Percentiles rank a stretch among this genome's conserved stretches.
phyloP scores from a whole-genome alignment of 75 land plant genomes.

The Pinus albicaulis region DNA sequence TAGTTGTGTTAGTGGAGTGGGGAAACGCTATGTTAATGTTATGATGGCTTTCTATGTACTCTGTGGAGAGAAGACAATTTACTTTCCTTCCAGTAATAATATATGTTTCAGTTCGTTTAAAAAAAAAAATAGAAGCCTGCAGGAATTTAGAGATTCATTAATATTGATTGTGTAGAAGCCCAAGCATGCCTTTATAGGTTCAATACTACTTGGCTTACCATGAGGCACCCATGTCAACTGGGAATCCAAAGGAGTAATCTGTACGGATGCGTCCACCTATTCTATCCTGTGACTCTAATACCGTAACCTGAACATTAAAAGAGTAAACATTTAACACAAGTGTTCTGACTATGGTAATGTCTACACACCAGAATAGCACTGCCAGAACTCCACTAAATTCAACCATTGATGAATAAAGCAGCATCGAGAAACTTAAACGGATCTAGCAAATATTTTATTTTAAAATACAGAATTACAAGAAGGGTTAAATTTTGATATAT shows the following conservation, averaged over 20 bases:
- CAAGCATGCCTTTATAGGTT: neutral
- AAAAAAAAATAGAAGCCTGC: neutral
- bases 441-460: too few species aligned
- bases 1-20: neutral
- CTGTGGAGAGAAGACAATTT: too few species aligned
- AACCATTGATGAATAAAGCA: neutral
- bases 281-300: constrained; percentile 89
- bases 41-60: too few species aligned
- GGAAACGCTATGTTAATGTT: neutral
- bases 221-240: constrained; percentile 99
- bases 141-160: neutral
- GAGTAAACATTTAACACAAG: neutral
- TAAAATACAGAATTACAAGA: too few species aligned
- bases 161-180: too few species aligned
- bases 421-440: too few species aligned
- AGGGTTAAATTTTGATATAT: neutral
- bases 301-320: constrained; percentile 50
- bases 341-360: neutral
- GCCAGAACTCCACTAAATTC: neutral
- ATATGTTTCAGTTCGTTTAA: neutral
- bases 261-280: constrained; percentile 94
- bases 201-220: constrained; percentile 44
- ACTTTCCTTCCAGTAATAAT: neutral
- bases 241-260: constrained; percentile 94
- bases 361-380: neutral